Evolutionary conservation across 495 filamentous ascomycete species (phyloP).

Genomic region (Bathelium albidoporum): DNA sequence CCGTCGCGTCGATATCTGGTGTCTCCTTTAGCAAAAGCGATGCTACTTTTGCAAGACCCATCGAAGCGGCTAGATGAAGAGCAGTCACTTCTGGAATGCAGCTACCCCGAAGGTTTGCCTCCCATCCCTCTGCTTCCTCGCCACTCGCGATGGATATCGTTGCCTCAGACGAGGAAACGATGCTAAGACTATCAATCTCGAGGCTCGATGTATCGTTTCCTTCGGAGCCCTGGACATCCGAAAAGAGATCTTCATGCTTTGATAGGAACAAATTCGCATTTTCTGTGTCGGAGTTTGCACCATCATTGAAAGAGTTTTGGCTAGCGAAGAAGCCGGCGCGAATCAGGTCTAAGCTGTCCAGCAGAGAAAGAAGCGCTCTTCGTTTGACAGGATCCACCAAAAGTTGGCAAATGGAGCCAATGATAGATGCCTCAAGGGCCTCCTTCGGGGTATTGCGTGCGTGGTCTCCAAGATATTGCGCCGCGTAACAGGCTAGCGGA

Average conservation of each 20-base stretch:
- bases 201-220: not conserved
- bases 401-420: conserved; percentile 14
- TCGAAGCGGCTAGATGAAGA: conserved; percentile 16
- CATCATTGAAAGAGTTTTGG: not conserved
- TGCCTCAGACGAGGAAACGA: not conserved
- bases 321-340: conserved; percentile 6
- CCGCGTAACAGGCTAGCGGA: conserved; percentile 14
- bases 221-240: not conserved
- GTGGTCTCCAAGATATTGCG: conserved; percentile 15
- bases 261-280: not conserved
- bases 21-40: conserved; percentile 7
- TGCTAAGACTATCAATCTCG: not conserved
- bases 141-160: no score
- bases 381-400: conserved; percentile 7
- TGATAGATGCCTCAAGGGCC: conserved; percentile 7
- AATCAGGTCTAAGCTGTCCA: conserved; percentile 11
- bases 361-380: conserved; percentile 9
- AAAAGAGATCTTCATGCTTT: not conserved
- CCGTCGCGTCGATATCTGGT: conserved; percentile 12
- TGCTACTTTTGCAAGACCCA: conserved; percentile 14
- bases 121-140: no score
- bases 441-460: conserved; percentile 13
- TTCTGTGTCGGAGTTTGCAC: not conserved
- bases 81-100: conserved; percentile 7
- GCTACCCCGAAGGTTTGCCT: no score